Conservation (phyloP, 257 asterid species). For the Solanum medicagineum region DNA sequence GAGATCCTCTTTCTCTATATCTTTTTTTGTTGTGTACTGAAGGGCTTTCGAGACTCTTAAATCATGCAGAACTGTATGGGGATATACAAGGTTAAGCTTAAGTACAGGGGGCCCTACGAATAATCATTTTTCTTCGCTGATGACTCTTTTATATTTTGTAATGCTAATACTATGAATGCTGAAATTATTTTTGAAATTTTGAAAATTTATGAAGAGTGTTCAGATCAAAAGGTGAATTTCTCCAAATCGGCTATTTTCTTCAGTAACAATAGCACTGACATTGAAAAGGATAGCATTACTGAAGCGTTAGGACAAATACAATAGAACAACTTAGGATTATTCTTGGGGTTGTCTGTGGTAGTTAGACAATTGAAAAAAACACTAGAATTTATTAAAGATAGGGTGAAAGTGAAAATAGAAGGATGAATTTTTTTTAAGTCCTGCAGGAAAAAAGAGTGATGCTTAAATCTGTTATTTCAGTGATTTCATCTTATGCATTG, state of each 20-base stretch:
- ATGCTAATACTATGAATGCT: not conserved
- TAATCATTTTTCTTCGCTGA: not conserved
- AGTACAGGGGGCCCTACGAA: not conserved
- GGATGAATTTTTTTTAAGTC: not conserved
- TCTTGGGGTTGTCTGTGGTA: not conserved
- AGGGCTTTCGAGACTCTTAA: not conserved
- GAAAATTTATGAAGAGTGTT: not conserved
- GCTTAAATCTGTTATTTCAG: too few species aligned
- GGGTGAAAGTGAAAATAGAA: not conserved
- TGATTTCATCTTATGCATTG: not conserved
- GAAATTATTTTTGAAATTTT: too few species aligned
- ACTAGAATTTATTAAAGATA: not conserved
- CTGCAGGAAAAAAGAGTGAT: not conserved
- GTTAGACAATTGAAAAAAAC: not conserved
- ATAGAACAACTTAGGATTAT: not conserved
- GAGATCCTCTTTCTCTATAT: not conserved
- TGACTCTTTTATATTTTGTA: not conserved
- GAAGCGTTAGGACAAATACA: not conserved
- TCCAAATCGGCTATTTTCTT: not conserved
- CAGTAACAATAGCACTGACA: not conserved
- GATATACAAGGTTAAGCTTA: not conserved
- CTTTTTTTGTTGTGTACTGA: not conserved
- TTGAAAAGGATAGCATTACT: not conserved
- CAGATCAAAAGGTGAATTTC: not conserved
- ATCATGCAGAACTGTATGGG: not conserved